phyloP scores from a whole-genome alignment of 441 rosid genomes.

The Daphne laureola region DNA sequence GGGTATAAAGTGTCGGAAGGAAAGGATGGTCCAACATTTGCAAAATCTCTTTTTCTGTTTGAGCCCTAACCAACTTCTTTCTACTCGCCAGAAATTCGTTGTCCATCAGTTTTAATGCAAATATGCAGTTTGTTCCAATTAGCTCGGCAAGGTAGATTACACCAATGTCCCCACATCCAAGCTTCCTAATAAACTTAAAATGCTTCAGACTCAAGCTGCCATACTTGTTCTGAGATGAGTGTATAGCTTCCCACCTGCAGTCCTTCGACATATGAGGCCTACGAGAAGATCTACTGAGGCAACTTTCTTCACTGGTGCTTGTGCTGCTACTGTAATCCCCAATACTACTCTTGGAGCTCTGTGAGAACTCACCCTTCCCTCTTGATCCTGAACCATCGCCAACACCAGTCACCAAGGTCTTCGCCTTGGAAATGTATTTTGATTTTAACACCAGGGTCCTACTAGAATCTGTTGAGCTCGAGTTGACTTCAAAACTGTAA shows the following conservation, averaged over 20 bases:
- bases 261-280: conserved; percentile 83
- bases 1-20: conserved; percentile 68
- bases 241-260: conserved; percentile 72
- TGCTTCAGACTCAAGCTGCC: conserved; percentile 55
- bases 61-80: conserved; percentile 67
- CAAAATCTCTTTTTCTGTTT: conserved; percentile 73
- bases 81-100: conserved; percentile 54
- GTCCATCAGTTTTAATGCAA: conserved; percentile 80
- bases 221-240: conserved; percentile 41
- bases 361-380: conserved; percentile 66
- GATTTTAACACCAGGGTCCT: conserved; percentile 24
- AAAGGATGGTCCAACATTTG: conserved; percentile 87
- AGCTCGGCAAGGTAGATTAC: conserved; percentile 74
- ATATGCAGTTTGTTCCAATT: conserved; percentile 44
- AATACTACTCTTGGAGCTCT: conserved; percentile 82
- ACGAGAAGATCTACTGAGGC: conserved; percentile 43
- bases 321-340: conserved; percentile 68
- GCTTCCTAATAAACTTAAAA: conserved; percentile 62
- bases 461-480: conserved; percentile 26
- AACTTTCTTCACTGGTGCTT: conserved; percentile 53
- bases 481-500: conserved; percentile 29
- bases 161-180: conserved; percentile 80
- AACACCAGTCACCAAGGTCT: conserved; percentile 26
- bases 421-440: conserved; percentile 23
- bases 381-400: conserved; percentile 51